Percentiles rank a stretch among this genome's conserved stretches.
Evolutionary conservation across 257 asterid species (phyloP).

Genomic region (Oldenlandia corymbosa): DNA sequence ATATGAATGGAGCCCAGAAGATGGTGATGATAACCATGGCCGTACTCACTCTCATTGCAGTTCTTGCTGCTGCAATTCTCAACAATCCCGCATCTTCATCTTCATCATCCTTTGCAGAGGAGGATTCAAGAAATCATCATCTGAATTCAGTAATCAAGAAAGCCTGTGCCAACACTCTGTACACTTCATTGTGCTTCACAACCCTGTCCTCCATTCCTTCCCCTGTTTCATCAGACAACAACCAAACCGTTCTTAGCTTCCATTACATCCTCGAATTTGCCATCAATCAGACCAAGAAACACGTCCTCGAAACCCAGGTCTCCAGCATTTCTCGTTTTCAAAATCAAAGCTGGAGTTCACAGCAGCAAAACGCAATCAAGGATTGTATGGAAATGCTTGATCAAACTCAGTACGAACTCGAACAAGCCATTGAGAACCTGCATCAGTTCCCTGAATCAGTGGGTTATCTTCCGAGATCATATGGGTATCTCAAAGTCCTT

Average conservation of each 20-base stretch:
- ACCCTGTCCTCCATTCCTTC: constrained; percentile 24
- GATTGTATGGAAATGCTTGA: constrained; percentile 64
- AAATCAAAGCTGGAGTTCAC: constrained; percentile 30
- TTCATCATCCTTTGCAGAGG: background rate
- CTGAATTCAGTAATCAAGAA: constrained; percentile 31
- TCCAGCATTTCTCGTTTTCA: constrained; percentile 21
- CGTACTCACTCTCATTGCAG: constrained; percentile 23
- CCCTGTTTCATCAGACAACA: constrained; percentile 8
- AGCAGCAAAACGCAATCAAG: constrained; percentile 36
- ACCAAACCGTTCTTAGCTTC: constrained; percentile 25
- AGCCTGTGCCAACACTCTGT: constrained; percentile 40
- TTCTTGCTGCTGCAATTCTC: constrained; percentile 23
- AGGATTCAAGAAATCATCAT: constrained; percentile 7
- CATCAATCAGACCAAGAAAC: constrained; percentile 23
- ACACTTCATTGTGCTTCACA: constrained; percentile 38
- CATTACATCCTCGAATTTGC: constrained; percentile 27
- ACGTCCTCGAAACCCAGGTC: constrained; percentile 18
- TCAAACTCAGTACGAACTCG: constrained; percentile 47
- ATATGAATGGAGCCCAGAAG: constrained; percentile 21
- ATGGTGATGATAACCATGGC: constrained; percentile 13
- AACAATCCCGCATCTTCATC: constrained; percentile 5
- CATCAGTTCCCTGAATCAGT: constrained; percentile 19
- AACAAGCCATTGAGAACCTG: constrained; percentile 31
- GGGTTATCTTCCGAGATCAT: constrained; percentile 22
- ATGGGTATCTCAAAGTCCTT: constrained; percentile 45